A percentile compares a stretch with the other conserved stretches of the same genome.
Evolutionary conservation across 140 eudicot genomes (phyloP).

Genomic region (Artemisia princeps): DNA sequence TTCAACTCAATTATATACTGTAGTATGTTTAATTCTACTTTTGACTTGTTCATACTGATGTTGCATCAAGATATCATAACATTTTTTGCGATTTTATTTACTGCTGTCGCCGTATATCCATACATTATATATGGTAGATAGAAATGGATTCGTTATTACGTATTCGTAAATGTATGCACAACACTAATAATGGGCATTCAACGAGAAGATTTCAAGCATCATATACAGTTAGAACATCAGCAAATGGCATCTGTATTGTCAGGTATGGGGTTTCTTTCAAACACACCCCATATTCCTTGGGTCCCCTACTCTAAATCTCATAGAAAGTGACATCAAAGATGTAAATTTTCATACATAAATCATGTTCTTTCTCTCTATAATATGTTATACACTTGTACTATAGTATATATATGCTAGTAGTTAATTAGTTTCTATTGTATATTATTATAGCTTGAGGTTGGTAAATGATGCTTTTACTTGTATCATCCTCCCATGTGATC

Average conservation of each 20-base stretch:
- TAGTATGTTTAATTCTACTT: no score
- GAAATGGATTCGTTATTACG: background rate
- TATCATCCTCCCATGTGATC: conserved; percentile 26
- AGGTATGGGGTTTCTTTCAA: conserved; percentile 24
- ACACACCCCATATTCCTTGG: conserved; percentile 18
- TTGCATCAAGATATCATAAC: no score
- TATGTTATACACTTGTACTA: background rate
- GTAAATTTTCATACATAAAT: conserved; percentile 9
- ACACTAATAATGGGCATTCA: background rate
- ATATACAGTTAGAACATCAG: background rate
- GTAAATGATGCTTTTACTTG: conserved; percentile 17
- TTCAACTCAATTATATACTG: no score
- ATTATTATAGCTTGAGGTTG: conserved; percentile 1
- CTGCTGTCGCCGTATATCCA: no score
- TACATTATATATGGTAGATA: background rate
- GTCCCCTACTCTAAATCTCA: conserved; percentile 17
- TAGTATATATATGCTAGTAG: background rate
- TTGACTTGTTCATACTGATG: no score
- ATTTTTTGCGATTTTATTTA: no score
- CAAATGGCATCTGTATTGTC: background rate
- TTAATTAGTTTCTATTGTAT: no score
- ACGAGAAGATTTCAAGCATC: background rate
- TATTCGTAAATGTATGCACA: background rate
- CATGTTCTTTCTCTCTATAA: background rate
- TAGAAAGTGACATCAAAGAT: conserved; percentile 20